Base-by-base conservation (phyloP, 169 alveolate genomes). In the Plasmodium adleri region DNA sequence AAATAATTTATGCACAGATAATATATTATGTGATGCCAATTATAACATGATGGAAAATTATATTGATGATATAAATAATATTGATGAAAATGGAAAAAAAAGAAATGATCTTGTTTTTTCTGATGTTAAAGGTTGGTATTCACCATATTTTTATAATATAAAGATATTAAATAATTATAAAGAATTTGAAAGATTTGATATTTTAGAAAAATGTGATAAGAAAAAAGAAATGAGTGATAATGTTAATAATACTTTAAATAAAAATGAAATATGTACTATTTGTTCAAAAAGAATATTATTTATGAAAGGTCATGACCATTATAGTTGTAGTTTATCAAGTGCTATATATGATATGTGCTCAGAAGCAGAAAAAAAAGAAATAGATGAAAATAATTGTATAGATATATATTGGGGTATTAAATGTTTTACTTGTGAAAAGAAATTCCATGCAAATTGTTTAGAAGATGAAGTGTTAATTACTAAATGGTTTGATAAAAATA, bases 81-180 rank as follows among this genome's bases (percentile, higher is more conserved):
- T 78, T 13, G 70, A 78, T 9, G 78, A 78, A 43, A 67, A 50
- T 66, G 64, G 13, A 13, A 78, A 78, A 28, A 78, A 78, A 39
- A 80, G 58, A 80, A 17, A 17, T 60, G 85, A 68, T 56, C 59
- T 80, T 22, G 59, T 63, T 22, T 80, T 56, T 60, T 80, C 90
- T 52, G 90, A 80, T 80, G 26, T 68, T 8, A 80, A 80, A 39
- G 90, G 90, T 1, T 80, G 90, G 90, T 80, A 80, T 80, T 80
- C 90, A 10, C 90, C 90, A 24, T 60, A 80, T 72, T 80, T 80
- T 72, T 80, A 80, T 49, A 80, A 80, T 68, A 80, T 80, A 32
- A 80, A 80, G 52, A 74, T 80, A 49, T 72, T 80, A 50, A 54
- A 32, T 15, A 32, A 70, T 15, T 39, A 2, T 17, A 80, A 68